Base-by-base conservation (phyloP, 2,329 filamentous ascomycete genomes). In the Ramichloridium luteum region DNA sequence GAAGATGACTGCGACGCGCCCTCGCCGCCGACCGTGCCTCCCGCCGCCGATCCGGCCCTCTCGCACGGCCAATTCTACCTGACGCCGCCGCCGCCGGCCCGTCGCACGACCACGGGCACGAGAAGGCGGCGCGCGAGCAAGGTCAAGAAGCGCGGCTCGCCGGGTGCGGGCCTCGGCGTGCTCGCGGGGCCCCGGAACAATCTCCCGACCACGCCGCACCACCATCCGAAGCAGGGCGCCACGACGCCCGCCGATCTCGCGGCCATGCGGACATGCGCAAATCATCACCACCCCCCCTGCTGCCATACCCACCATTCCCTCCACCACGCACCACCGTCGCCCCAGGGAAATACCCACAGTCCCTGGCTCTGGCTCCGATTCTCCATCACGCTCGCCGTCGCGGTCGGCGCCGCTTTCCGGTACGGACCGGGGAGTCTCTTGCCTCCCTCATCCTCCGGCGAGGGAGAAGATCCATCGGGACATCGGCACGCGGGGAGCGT, bases 311-410 rank as follows among this genome's bases (percentile, higher is more conserved):
- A 27, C 10, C 20, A 8, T 23, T 23, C 20, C 20, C 8, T n/a
- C 8, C 8, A 8, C 20, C 8, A 8, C 8, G 20, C 20, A 8
- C 20, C 20, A 8, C 8, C 20, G 8, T 8, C 8, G 8, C n/a
- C n/a, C 20, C 8, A 8, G 8, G 17, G 18, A 11, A 23, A 23
- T 6, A 43, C 47, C 32, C 46, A 54, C 27, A 54, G 47, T 20
- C 49, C 62, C 6, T 53, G 50, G 35, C 45, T 65, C 22, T 67
- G 64, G 64, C 48, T 63, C 20, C 62, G 60, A 37, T 65, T 67
- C 41, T 62, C 58, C 6, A 45, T 65, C 30, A 61, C 61, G 10
- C 49, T 67, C 26, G 57, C 62, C 25, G 51, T 66, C 36, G 64
- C 63, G 9, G 54, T 67, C 26, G 62, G 62, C n/a, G 52, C 62